Evolutionary conservation across 2,329 filamentous ascomycete genomes (phyloP).

Genomic region (Aspergillus fijiensis): DNA sequence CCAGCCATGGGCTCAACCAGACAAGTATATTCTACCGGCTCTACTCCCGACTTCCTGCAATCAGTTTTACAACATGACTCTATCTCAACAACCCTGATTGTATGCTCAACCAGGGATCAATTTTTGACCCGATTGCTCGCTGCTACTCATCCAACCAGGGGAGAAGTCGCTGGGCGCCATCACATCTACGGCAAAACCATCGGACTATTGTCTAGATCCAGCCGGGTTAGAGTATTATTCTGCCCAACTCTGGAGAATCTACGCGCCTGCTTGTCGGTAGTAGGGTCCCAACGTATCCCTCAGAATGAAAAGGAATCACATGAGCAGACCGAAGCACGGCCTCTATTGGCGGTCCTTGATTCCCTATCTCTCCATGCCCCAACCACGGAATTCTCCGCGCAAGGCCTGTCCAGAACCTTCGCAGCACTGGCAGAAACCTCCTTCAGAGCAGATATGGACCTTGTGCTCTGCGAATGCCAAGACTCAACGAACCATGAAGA

Average conservation of each 20-base stretch:
- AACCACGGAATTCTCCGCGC: constrained; percentile 49
- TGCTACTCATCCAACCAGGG: constrained; percentile 42
- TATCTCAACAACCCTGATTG: constrained; percentile 64
- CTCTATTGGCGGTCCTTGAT: constrained; percentile 43
- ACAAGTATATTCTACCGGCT: constrained; percentile 51
- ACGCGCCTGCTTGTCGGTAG: constrained; percentile 69
- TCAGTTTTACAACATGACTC: constrained; percentile 59
- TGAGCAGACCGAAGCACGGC: constrained; percentile 12
- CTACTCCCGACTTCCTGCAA: constrained; percentile 56
- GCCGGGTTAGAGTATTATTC: constrained; percentile 69
- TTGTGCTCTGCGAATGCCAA: constrained; percentile 45
- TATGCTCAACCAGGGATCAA: constrained; percentile 64
- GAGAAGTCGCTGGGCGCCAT: constrained; percentile 25
- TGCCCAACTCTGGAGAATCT: constrained; percentile 73
- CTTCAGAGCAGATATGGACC: constrained; percentile 26
- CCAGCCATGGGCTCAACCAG: constrained; percentile 19
- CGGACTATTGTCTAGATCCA: constrained; percentile 65
- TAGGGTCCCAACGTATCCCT: constrained; percentile 23
- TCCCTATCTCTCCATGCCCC: constrained; percentile 42
- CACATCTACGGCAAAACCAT: constrained; percentile 64
- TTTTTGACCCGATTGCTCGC: constrained; percentile 63
- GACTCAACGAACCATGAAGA: constrained; percentile 32
- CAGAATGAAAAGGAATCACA: neutral
- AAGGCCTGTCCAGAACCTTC: constrained; percentile 48
- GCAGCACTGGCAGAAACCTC: constrained; percentile 42